A percentile compares a stretch with the other conserved stretches of the same genome.
Conservation (phyloP, 805 yeast species). For the Saturnispora quitensis region DNA sequence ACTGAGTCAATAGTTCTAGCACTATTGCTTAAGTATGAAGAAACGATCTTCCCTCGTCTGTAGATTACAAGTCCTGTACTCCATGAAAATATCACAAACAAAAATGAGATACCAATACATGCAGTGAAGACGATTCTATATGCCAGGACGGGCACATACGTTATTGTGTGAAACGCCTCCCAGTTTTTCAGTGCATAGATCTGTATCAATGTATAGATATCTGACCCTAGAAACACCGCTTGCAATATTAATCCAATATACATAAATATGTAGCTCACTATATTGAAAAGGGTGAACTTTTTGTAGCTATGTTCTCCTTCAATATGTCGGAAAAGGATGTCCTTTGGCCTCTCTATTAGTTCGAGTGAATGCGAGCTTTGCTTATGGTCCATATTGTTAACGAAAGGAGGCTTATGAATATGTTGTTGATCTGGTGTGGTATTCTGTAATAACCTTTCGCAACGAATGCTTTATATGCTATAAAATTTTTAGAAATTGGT, state of each 20-base stretch:
- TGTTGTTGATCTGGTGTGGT: neutral
- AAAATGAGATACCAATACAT: constrained; percentile 66
- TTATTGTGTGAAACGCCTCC: constrained; percentile 25
- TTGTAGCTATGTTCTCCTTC: constrained; percentile 23
- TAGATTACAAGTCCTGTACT: constrained; percentile 49
- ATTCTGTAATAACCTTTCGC: neutral
- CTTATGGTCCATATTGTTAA: neutral
- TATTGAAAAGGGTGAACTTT: constrained; percentile 35
- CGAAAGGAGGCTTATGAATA: neutral
- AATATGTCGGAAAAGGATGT: constrained; percentile 13
- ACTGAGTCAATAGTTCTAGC: constrained; percentile 53
- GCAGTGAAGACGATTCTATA: constrained; percentile 34
- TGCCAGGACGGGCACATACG: constrained; percentile 25
- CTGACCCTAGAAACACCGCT: constrained; percentile 50
- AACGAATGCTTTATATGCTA: neutral
- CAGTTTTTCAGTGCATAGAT: constrained; percentile 56
- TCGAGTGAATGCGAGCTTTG: neutral
- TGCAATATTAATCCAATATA: constrained; percentile 38
- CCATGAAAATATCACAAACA: constrained; percentile 47
- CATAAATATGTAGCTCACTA: constrained; percentile 34
- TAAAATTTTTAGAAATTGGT: neutral
- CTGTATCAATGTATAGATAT: constrained; percentile 69
- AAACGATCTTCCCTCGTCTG: constrained; percentile 54
- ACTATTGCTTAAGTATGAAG: constrained; percentile 57
- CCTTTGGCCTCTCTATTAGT: neutral